Evolutionary conservation across 1,284 basidiomycete genomes (phyloP).

Genomic region (Trichosporon asahii): DNA sequence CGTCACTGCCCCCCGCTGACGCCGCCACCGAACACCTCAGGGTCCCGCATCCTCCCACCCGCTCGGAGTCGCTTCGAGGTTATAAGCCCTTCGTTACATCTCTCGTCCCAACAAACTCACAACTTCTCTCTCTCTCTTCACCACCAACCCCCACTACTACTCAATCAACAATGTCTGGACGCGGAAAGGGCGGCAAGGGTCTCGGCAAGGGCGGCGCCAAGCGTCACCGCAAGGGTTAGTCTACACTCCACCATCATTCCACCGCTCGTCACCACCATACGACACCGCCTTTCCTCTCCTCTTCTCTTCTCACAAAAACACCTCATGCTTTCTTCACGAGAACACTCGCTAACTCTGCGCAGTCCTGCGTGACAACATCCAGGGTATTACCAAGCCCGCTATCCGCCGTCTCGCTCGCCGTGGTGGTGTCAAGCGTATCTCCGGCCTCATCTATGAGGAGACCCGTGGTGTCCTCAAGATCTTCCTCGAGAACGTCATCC

Average conservation of each 20-base stretch:
- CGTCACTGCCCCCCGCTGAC: neutral
- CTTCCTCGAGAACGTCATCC: constrained; percentile 68
- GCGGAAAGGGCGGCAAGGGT: constrained; percentile 74
- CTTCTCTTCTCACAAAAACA: neutral
- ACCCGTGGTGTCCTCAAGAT: constrained; percentile 80
- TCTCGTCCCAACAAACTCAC: neutral
- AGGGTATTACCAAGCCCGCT: constrained; percentile 82
- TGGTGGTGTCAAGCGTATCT: constrained; percentile 94
- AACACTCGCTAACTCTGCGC: neutral
- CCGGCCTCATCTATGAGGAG: constrained; percentile 89
- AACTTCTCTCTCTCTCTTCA: neutral
- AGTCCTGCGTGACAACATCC: constrained; percentile 75
- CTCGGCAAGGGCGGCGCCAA: constrained; percentile 84
- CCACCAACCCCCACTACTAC: constrained; percentile 21
- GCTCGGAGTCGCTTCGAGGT: neutral
- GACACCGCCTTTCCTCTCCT: neutral
- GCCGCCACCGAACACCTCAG: neutral
- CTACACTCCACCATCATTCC: neutral
- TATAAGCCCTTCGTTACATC: too few relatives aligned
- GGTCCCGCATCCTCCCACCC: neutral
- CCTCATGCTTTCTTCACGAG: neutral
- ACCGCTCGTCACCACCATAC: too few relatives aligned
- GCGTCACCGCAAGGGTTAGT: constrained; percentile 67
- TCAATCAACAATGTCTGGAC: constrained; percentile 63
- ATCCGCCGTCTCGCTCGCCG: constrained; percentile 90